These are phyloP conservation scores for Rhodotorula sp. DNA, from an alignment of 1,284 basidiomycete genomes.

Conservation along the genomic window DNA sequence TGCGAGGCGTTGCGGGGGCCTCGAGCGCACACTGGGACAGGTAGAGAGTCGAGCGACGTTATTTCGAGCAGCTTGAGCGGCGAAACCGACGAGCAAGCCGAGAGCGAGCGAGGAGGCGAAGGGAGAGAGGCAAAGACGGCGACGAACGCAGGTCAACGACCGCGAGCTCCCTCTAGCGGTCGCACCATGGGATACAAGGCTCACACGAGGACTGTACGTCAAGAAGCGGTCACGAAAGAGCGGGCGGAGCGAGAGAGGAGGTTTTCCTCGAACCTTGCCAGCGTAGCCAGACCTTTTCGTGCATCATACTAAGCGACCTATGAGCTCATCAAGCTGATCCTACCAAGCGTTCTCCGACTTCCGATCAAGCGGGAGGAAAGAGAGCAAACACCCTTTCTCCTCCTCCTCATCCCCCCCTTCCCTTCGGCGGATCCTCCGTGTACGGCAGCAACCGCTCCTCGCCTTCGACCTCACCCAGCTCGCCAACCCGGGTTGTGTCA, in stretches of 20 bases:
- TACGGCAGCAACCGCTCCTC: neutral
- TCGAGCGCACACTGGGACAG: too few relatives aligned
- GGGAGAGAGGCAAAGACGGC: neutral
- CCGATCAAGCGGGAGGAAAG: neutral
- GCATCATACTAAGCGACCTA: neutral
- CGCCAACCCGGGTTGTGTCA: too few relatives aligned
- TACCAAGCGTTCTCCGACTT: too few relatives aligned
- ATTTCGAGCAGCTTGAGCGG: neutral
- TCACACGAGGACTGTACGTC: too few relatives aligned
- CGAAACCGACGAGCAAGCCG: neutral
- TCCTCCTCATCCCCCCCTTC: neutral
- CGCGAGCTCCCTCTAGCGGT: neutral
- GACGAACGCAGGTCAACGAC: neutral
- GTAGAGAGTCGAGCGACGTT: too few relatives aligned
- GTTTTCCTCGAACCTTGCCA: too few relatives aligned
- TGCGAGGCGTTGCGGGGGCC: neutral
- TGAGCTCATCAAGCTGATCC: too few relatives aligned
- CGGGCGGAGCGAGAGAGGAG: too few relatives aligned
- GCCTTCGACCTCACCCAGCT: neutral
- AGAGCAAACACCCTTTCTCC: neutral
- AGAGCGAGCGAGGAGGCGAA: neutral
- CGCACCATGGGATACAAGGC: too few relatives aligned
- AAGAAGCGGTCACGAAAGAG: too few relatives aligned
- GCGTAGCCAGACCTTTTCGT: neutral
- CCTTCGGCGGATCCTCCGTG: neutral